Conservation (phyloP, 345 rosid species). For the Acer negundo region DNA sequence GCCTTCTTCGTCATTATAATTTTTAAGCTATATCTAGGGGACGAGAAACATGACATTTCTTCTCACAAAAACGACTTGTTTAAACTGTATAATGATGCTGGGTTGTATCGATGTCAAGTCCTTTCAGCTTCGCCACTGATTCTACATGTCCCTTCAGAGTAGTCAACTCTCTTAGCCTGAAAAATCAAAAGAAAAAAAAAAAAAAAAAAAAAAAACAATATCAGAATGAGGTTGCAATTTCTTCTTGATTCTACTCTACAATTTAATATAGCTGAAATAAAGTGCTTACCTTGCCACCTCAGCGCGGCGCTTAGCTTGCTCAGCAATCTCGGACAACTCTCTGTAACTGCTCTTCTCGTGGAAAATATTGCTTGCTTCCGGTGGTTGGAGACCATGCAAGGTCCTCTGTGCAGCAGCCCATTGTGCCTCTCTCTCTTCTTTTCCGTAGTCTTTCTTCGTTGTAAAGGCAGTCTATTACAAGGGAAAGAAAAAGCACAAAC, state of each 20-base stretch:
- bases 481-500: slow-evolving; percentile 1
- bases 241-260: not conserved
- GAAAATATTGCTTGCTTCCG: slow-evolving; percentile 48
- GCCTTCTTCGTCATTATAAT: slow-evolving; percentile 29
- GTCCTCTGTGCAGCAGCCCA: slow-evolving; percentile 97
- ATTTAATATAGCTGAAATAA: not conserved
- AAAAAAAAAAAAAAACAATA: not conserved
- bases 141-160: slow-evolving; percentile 86
- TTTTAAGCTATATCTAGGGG: not conserved
- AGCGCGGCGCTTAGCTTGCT: slow-evolving; percentile 95
- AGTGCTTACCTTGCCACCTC: slow-evolving; percentile 86
- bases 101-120: slow-evolving; percentile 79
- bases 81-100: slow-evolving; percentile 81
- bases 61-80: not conserved
- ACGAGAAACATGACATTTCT: not conserved
- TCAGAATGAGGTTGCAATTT: not conserved
- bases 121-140: slow-evolving; percentile 84
- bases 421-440: slow-evolving; percentile 91
- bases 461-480: slow-evolving; percentile 76
- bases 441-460: slow-evolving; percentile 87
- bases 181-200: not conserved
- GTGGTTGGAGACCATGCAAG: slow-evolving; percentile 89
- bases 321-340: slow-evolving; percentile 95
- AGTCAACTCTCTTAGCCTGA: slow-evolving; percentile 74
- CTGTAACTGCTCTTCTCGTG: slow-evolving; percentile 65